A percentile compares a stretch with the other conserved stretches of the same genome.
These are phyloP conservation scores for Pelargonium nanum DNA, from an alignment of 345 rosid species.

Conservation along the genomic window DNA sequence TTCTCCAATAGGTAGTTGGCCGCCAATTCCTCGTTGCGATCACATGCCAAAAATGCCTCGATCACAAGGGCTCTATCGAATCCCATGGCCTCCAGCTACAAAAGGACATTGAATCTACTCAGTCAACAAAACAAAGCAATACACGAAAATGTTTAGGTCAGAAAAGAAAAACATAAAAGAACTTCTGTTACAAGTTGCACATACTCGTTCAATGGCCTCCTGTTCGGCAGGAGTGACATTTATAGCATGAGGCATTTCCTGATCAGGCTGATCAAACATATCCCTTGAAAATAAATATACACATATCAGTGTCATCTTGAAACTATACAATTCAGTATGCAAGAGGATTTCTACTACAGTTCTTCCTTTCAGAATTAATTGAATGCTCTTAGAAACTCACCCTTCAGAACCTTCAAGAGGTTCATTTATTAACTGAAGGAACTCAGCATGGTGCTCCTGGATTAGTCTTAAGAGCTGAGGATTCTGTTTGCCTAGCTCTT, in stretches of 20 bases:
- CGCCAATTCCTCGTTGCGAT: conserved; percentile 93
- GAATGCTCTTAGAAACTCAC: conserved; percentile 24
- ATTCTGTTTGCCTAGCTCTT: conserved; percentile 89
- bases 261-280: conserved; percentile 81
- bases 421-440: conserved; percentile 77
- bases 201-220: conserved; percentile 78
- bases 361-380: background rate
- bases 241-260: conserved; percentile 84
- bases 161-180: background rate
- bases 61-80: conserved; percentile 85
- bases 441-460: conserved; percentile 77
- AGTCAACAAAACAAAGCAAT: background rate
- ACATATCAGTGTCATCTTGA: background rate
- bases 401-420: conserved; percentile 80
- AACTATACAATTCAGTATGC: background rate
- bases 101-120: background rate
- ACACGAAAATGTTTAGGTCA: background rate
- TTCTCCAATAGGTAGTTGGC: conserved; percentile 94
- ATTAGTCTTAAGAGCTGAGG: conserved; percentile 74
- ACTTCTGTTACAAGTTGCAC: background rate
- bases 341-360: background rate
- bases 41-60: conserved; percentile 99
- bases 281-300: conserved; percentile 30
- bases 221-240: conserved; percentile 97
- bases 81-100: conserved; percentile 93